A percentile compares a stretch with the other conserved stretches of the same genome.
phyloP scores from a whole-genome alignment of 2,329 filamentous ascomycete species.

The Trichoderma harzianum region DNA sequence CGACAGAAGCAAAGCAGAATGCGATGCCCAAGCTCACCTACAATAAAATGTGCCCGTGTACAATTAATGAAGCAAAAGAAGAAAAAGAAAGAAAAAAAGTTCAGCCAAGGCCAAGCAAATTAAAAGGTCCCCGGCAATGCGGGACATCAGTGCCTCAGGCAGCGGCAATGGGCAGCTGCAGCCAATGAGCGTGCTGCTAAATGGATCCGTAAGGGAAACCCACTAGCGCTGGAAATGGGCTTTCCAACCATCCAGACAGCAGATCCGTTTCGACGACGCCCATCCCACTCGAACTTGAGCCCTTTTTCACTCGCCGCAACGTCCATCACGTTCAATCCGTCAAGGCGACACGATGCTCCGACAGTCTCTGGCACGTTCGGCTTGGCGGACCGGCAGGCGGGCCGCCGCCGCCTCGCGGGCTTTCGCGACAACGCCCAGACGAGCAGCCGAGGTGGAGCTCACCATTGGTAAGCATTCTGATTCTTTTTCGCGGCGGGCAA shows the following conservation, averaged over 20 bases:
- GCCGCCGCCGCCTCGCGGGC: conserved; percentile 63
- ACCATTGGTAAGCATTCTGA: conserved; percentile 69
- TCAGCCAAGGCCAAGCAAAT: neutral
- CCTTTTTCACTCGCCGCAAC: conserved; percentile 36
- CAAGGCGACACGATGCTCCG: conserved; percentile 66
- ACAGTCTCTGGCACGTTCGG: conserved; percentile 65
- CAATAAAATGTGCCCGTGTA: conserved; percentile 69
- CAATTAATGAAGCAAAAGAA: conserved; percentile 53
- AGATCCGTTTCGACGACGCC: conserved; percentile 37
- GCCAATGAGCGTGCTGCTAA: conserved; percentile 44
- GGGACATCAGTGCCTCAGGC: conserved; percentile 37
- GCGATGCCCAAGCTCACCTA: conserved; percentile 60
- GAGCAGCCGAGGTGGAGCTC: conserved; percentile 90
- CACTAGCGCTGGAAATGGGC: conserved; percentile 18
- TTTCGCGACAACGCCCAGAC: conserved; percentile 76
- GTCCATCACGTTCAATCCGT: conserved; percentile 43
- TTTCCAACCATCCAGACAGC: conserved; percentile 33
- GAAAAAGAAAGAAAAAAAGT: conserved; percentile 28
- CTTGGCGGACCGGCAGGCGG: conserved; percentile 61
- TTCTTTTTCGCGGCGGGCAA: conserved; percentile 25
- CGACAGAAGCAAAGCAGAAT: conserved; percentile 48
- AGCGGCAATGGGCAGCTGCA: conserved; percentile 20
- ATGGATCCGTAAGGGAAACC: conserved; percentile 37
- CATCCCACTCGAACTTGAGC: conserved; percentile 36
- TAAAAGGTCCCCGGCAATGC: neutral